These are phyloP conservation scores for Carex pumila DNA, from an alignment of 176 grass and related monocot genomes.

Conservation along the genomic window DNA sequence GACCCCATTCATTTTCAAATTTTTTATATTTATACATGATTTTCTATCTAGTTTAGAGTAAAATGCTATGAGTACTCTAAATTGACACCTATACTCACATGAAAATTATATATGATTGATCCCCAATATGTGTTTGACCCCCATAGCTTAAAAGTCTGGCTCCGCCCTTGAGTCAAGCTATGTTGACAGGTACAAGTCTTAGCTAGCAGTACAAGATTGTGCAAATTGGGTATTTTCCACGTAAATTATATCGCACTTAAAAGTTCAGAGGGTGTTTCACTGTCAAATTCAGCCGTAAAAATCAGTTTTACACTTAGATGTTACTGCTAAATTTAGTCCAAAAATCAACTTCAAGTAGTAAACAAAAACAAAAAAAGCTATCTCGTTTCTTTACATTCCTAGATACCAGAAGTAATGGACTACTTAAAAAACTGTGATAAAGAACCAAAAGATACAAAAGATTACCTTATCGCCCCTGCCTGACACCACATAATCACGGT, in stretches of 20 bases:
- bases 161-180: not conserved
- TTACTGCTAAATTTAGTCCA: not conserved
- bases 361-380: not conserved
- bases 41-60: too few relatives aligned
- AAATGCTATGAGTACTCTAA: too few relatives aligned
- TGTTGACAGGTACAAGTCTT: not conserved
- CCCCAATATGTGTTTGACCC: too few relatives aligned
- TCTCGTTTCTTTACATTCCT: not conserved
- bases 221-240: not conserved
- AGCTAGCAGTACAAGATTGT: not conserved
- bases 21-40: too few relatives aligned
- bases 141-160: too few relatives aligned
- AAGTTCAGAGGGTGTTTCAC: not conserved
- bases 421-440: not conserved
- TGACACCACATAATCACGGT: conserved; percentile 55
- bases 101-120: too few relatives aligned
- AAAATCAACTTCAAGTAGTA: not conserved
- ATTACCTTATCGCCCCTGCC: conserved; percentile 54
- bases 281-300: not conserved
- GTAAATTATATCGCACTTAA: not conserved
- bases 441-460: not conserved
- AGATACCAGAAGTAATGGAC: not conserved
- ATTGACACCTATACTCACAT: too few relatives aligned
- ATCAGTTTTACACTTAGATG: not conserved
- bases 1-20: too few relatives aligned